These are phyloP conservation scores for Leishmania braziliensis DNA, from an alignment of 208 protist species.

Conservation along the genomic window DNA sequence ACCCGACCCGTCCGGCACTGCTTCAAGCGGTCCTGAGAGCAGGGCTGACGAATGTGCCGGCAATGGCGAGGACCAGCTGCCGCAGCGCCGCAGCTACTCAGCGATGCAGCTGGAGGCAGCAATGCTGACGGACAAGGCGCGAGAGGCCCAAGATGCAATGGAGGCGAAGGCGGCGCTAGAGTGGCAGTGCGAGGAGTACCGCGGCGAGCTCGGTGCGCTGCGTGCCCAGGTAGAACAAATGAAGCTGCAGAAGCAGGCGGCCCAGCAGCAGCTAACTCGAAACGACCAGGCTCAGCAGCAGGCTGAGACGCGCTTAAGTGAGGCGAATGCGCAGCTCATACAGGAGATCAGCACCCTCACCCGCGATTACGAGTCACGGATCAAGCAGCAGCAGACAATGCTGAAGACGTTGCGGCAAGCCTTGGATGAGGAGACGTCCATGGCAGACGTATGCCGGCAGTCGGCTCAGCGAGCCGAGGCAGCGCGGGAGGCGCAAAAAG, in stretches of 20 bases:
- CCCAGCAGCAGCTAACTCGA: slow-evolving; percentile 24
- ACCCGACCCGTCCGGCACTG: slow-evolving; percentile 1
- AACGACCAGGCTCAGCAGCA: slow-evolving; percentile 27
- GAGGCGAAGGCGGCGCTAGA: slow-evolving; percentile 25
- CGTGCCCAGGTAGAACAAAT: slow-evolving; percentile 45
- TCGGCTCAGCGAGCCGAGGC: slow-evolving; percentile 41
- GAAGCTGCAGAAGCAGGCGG: slow-evolving; percentile 19
- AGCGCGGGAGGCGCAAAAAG: slow-evolving; percentile 36
- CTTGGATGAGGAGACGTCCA: slow-evolving; percentile 60
- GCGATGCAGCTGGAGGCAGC: slow-evolving; percentile 2
- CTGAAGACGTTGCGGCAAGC: slow-evolving; percentile 56
- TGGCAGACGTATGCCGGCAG: slow-evolving; percentile 48
- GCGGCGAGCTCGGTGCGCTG: slow-evolving; percentile 49
- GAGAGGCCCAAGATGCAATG: slow-evolving; percentile 19
- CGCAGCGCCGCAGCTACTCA: not conserved
- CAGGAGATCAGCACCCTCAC: slow-evolving; percentile 43
- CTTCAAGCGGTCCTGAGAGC: not conserved
- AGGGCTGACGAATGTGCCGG: not conserved
- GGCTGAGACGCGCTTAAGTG: slow-evolving; percentile 30
- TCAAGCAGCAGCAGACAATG: slow-evolving; percentile 67
- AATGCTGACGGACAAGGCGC: slow-evolving; percentile 7
- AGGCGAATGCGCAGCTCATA: slow-evolving; percentile 40
- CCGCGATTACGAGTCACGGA: slow-evolving; percentile 51
- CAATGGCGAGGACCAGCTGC: not conserved
- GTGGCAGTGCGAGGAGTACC: slow-evolving; percentile 53